Base-by-base conservation (phyloP, 352 stramenopile species). In the Globisporangium parvum region DNA sequence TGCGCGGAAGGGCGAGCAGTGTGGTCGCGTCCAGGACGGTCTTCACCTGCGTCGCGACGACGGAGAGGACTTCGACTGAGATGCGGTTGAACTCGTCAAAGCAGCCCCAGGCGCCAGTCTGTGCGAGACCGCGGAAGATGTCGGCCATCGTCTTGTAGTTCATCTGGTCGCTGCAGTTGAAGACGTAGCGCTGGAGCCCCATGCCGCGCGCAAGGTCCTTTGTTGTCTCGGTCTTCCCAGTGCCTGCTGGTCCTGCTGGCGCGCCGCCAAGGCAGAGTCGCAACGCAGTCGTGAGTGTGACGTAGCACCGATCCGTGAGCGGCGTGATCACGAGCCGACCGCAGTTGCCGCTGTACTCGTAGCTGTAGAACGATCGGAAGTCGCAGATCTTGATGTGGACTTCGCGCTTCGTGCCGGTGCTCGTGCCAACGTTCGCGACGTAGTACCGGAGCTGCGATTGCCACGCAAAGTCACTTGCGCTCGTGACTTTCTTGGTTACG, bases 1-100 rank as follows among this genome's bases (percentile, higher is more conserved):
- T 57, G 8, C 49, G 56, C 15, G 60, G 46, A 20, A 54, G 33
- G 1, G 63, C 64, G 2, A 80, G 56, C 26, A 65, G 59, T 31
- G 67, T 40, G 33, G 69, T 60, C 1, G 92, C 91, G 68, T 99
- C 95, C 57, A 98, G 76, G 24, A 99, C 93, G 0, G 93, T 98
- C 63, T 98, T 98, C n/a, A 99, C 94, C 58, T 99, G 96, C 3
- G 94, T 98, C 17, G 93, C 93, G 14, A 98, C 94, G 15, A 98
- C 93, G 1, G 85, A 97, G 8, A 98, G 65, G 12, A 98, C 96
- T 69, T 98, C 95, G 37, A 98, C 96, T 9, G 89, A 94, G 66
- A 98, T 98, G 37, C 95, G 88, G 55, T 98, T 98, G 56, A 98
- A 98, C 66, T 98, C 92, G 58, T 98, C 93, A 68, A 98, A 98